A percentile compares a stretch with the other conserved stretches of the same genome.
These are phyloP conservation scores for Botrytis medusae DNA, from an alignment of 2,329 filamentous ascomycete genomes.

Conservation along the genomic window DNA sequence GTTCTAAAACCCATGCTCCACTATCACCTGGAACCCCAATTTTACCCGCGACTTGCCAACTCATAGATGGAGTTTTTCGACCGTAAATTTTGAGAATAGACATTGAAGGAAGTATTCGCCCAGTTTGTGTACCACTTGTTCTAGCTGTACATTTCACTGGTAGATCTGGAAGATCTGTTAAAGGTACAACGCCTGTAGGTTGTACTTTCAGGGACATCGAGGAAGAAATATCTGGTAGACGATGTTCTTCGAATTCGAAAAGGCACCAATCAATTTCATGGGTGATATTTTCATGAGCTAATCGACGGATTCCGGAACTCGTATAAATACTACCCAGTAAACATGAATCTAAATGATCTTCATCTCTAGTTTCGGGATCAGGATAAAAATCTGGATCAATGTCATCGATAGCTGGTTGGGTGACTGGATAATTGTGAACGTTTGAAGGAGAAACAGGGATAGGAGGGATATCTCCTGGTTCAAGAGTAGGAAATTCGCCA, in stretches of 20 bases:
- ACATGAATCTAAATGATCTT: constrained; percentile 81
- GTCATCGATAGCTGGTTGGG: constrained; percentile 88
- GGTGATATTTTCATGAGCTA: constrained; percentile 66
- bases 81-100: constrained; percentile 86
- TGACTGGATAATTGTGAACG: constrained; percentile 67
- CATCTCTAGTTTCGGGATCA: constrained; percentile 63
- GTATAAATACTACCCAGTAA: constrained; percentile 82
- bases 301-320: constrained; percentile 82
- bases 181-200: constrained; percentile 60
- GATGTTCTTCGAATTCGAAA: constrained; percentile 72
- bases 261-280: constrained; percentile 97
- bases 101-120: constrained; percentile 74
- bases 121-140: constrained; percentile 79
- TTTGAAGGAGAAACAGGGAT: constrained; percentile 73
- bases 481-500: constrained; percentile 56
- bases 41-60: constrained; percentile 56
- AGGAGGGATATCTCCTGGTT: constrained; percentile 75
- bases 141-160: constrained; percentile 86
- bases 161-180: constrained; percentile 65
- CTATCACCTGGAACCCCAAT: constrained; percentile 81
- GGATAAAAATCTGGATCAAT: constrained; percentile 84
- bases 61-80: constrained; percentile 75
- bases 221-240: constrained; percentile 69
- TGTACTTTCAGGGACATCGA: constrained; percentile 55
- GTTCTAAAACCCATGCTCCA: constrained; percentile 90